Evolutionary conservation across 352 stramenopile genomes (phyloP), one percentile per base, ranked within the genome.

Genomic region (Nothophytophthora sp.): DNA sequence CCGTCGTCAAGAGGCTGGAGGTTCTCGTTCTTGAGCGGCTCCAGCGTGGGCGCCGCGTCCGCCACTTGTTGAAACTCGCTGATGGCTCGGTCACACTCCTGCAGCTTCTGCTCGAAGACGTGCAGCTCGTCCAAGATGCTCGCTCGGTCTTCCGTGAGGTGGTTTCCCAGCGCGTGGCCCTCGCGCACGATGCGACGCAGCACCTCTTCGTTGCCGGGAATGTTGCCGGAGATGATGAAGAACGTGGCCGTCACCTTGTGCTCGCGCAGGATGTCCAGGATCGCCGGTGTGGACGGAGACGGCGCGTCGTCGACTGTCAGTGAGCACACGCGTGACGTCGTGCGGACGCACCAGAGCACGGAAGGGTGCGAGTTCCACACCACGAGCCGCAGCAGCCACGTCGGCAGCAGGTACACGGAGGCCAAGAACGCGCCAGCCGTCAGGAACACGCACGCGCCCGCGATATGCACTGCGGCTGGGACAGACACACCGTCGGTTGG

Each of bases 221-320:
- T 88, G 42, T 83, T 68, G 48, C 65, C 56, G 2, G 80, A 88
- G 66, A 95, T 95, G 67, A 95, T 75, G 53, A 95, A 95, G 63
- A 95, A 95, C 42, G 84, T 92, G 41, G 85, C 85, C 34, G 77
- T 81, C 34, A 92, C 66, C 23, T 67, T 63, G 60, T 88, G 50
- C 24, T 79, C 55, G 15, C 64, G 68, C 36, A 95, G 60, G 16
- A 91, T 58, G 30, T 95, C 85, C 19, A 95, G 82, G 39, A 95
- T 84, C 35, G 66, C 63, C 23, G 74, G 53, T 24, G 85, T 95
- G 23, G 52, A 59, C 6, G 73, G 38, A 15, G 81, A 91, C 45
- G 85, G 85, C 32, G 75, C 76, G 45, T 95, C 85, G 54, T 95
- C 85, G 37, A 95, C 84, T 7, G 85, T 95, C 6, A 95, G 71